Evolutionary conservation across 257 asterid species (phyloP), one percentile per base, ranked within the genome.

Genomic region (Forsythia viridissima): DNA sequence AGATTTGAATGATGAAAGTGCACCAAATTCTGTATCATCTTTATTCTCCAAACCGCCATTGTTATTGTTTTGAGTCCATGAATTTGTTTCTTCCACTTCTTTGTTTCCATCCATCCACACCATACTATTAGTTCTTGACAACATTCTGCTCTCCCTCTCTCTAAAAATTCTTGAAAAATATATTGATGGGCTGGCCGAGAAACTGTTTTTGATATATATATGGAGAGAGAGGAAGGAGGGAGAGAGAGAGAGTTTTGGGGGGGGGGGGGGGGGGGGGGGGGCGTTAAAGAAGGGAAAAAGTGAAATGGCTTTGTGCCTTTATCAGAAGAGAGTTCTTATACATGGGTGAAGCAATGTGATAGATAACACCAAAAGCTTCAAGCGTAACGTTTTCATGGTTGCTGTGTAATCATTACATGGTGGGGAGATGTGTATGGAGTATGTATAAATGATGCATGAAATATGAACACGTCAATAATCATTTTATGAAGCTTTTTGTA

Each of bases 71-170:
- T 84, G 91, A 76, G 83, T 82, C 96, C 97, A 92, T 8, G 92
- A 79, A 72, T 85, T 63, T 24, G 70, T 63, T 63, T 63, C 70
- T 30, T 63, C 70, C 70, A 24, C 39, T 63, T 63, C 91, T 78
- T 85, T 86, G 30, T 40, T 68, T n/a, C 83, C 94, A 75, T 92
- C 97, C 86, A 88, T 88, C 97, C 98, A 94, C 16, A 72, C 90
- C 89, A 91, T 83, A 83, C 94, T 89, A 15, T 90, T 90, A 48
- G 84, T 88, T 77, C 94, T 84, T 2, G 94, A 88, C 70, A 94
- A 43, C 97, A 93, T 91, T 40, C 72, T 79, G 72, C 43, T 43
- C 46, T 16, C 16, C 34, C 68, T 38, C 40, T 55, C 34, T 24
- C 57, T 48, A 3, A 39, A 43, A 15, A 18, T 51, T 69, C 9